Evolutionary conservation across 2,329 filamentous ascomycete genomes (phyloP).

Genomic region (Fusarium paranaense): DNA sequence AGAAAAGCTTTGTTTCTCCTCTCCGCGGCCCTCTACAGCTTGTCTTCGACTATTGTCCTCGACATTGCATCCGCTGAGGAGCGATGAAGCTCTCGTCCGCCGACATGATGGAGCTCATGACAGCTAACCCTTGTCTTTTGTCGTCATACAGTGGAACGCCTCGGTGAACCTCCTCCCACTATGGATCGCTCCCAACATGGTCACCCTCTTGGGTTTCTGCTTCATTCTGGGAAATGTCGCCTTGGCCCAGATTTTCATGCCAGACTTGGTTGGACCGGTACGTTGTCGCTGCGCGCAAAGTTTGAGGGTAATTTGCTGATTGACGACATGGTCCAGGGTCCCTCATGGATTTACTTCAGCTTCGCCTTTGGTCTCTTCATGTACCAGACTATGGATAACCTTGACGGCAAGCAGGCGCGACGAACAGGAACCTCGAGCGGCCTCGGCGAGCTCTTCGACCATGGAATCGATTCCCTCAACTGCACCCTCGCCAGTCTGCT

Average conservation of each 20-base stretch:
- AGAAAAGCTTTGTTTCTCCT: slow-evolving; percentile 4
- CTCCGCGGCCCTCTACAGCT: slow-evolving; percentile 15
- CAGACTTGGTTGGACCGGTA: slow-evolving; percentile 91
- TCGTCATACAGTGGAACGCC: slow-evolving; percentile 84
- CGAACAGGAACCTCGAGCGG: slow-evolving; percentile 95
- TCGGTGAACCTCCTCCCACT: slow-evolving; percentile 91
- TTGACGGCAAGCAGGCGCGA: slow-evolving; percentile 97
- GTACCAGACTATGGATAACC: slow-evolving; percentile 99
- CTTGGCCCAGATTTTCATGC: slow-evolving; percentile 81
- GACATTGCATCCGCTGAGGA: not conserved
- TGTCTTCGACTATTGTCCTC: not conserved
- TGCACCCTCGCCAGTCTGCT: slow-evolving; percentile 93
- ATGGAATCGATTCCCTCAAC: slow-evolving; percentile 98
- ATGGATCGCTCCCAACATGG: slow-evolving; percentile 98
- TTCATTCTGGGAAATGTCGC: slow-evolving; percentile 90
- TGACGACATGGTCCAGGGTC: slow-evolving; percentile 65
- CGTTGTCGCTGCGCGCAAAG: slow-evolving; percentile 48
- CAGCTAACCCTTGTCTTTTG: slow-evolving; percentile 33
- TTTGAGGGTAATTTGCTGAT: slow-evolving; percentile 15
- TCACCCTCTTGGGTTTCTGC: slow-evolving; percentile 93
- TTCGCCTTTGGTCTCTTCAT: slow-evolving; percentile 97
- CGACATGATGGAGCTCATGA: slow-evolving; percentile 15
- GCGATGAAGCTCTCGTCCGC: not conserved
- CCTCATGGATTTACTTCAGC: slow-evolving; percentile 94
- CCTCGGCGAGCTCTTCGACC: slow-evolving; percentile 96